These are phyloP conservation scores for Hsuehochloa calcarea DNA, from an alignment of 176 grass and related monocot genomes.

Conservation along the genomic window DNA sequence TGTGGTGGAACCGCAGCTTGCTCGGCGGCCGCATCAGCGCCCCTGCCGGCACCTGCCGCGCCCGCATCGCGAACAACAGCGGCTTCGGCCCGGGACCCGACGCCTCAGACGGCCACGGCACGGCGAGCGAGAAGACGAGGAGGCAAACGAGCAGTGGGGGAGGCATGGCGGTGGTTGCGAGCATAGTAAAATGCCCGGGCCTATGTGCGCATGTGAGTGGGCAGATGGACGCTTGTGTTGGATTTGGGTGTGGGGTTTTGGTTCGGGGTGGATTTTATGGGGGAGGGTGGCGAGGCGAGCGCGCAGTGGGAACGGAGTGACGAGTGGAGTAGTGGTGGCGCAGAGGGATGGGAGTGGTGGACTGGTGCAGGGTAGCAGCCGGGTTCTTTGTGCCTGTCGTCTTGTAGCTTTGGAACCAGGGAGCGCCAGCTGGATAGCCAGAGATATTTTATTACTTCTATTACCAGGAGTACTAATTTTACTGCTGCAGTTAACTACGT, in stretches of 20 bases:
- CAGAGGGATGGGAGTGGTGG: not conserved
- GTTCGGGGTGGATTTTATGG: conserved; percentile 38
- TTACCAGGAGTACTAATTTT: not conserved
- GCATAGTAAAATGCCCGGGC: not conserved
- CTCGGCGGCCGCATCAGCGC: conserved; percentile 54
- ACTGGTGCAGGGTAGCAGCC: not conserved
- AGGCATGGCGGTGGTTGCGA: conserved; percentile 44
- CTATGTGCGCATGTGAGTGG: conserved; percentile 25
- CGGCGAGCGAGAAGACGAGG: conserved; percentile 25
- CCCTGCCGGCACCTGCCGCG: conserved; percentile 51
- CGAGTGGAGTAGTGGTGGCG: not conserved
- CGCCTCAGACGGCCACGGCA: not conserved
- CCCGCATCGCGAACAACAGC: conserved; percentile 50
- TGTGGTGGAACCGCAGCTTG: conserved; percentile 97
- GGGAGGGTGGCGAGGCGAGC: not conserved
- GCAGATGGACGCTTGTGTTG: conserved; percentile 18
- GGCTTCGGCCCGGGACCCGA: not conserved
- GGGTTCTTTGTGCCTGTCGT: conserved; percentile 39
- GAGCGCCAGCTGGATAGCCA: conserved; percentile 9
- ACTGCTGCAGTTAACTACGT: not conserved
- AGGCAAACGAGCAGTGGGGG: conserved; percentile 13
- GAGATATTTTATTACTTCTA: not conserved
- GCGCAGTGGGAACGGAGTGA: not conserved
- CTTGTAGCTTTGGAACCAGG: conserved; percentile 20
- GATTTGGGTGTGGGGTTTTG: conserved; percentile 38